Evolutionary conservation across 176 grass and related monocot species (phyloP), one percentile per base, ranked within the genome.

Genomic region (Eragrostis curvula): DNA sequence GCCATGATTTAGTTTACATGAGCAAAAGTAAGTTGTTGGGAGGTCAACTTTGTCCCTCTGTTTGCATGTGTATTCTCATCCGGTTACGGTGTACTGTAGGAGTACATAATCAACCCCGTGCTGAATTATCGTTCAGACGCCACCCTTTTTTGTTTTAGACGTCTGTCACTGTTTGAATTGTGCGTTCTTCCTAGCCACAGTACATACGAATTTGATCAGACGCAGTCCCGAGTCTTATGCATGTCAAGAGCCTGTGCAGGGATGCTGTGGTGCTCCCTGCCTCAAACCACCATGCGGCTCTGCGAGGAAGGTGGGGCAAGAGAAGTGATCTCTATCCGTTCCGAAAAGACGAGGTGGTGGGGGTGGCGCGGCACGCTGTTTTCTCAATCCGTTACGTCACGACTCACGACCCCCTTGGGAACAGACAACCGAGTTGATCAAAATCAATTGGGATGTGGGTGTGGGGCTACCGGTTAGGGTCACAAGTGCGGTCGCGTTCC

Each of bases 351-450:
- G 56, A 50, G 29, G 65, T 41, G 24, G 51, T 71, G 29, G 39
- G 28, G 55, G 7, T 21, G 24, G 63, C 28, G 53, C 61, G 28
- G 69, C 76, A 43, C 18, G 6, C 13, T 39, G 62, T 85, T 84
- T 27, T 45, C 63, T 51, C 70, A 79, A 46, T n/a, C 63, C 25
- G 80, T 16, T 57, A 78, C 86, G 74, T 78, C 86, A 78, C 74
- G n/a, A n/a, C n/a, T n/a, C n/a, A n/a, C n/a, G n/a, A 29, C 40
- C 32, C 43, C 0, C 5, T 25, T 40, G 20, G 20, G 52, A 79
- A 85, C 57, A 27, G 18, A 64, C 56, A 78, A 46, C 44, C 28
- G 68, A 67, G 9, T 57, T 65, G 11, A 79, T 83, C 74, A 48
- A 83, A 66, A 53, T 66, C 63, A 25, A 65, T 64, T 12, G 45